phyloP scores from a whole-genome alignment of 2,329 filamentous ascomycete species.

The Aspergillus pseudonomiae region DNA sequence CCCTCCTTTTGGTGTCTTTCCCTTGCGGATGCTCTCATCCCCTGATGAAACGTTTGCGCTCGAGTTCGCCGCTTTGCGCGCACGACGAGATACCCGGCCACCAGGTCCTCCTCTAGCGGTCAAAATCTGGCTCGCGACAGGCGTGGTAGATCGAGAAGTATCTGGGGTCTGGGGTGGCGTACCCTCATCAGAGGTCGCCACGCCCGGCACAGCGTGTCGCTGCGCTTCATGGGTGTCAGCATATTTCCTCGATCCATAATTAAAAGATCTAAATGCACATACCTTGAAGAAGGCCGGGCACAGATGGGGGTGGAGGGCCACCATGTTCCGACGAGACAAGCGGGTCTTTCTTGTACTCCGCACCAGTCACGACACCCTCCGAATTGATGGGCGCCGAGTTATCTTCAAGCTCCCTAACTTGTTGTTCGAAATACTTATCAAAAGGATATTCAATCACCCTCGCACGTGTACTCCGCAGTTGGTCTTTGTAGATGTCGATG shows the following conservation, averaged over 20 bases:
- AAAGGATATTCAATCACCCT: conserved; percentile 83
- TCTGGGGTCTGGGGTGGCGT: conserved; percentile 72
- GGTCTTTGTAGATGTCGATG: conserved; percentile 83
- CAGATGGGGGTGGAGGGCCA: conserved; percentile 54
- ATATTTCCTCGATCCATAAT: not conserved
- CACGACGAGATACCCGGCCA: conserved; percentile 76
- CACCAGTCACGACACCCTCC: conserved; percentile 45
- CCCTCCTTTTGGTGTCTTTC: conserved; percentile 52
- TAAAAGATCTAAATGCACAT: conserved; percentile 16
- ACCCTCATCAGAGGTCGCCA: conserved; percentile 63
- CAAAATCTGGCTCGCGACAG: conserved; percentile 66
- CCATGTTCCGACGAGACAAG: conserved; percentile 53
- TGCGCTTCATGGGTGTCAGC: conserved; percentile 41
- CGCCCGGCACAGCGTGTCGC: conserved; percentile 46
- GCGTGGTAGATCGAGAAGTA: conserved; percentile 78
- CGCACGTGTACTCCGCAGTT: conserved; percentile 78
- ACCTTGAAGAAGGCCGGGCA: conserved; percentile 57
- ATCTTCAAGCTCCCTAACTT: conserved; percentile 72
- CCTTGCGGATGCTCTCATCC: conserved; percentile 73
- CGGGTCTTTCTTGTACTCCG: conserved; percentile 52
- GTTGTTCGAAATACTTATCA: conserved; percentile 91
- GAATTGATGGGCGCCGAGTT: conserved; percentile 45
- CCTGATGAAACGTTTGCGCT: conserved; percentile 68
- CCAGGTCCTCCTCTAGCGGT: conserved; percentile 75
- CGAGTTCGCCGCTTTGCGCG: conserved; percentile 67